Conservation (phyloP, 768 basidiomycete genomes). For the Tricholoma sp. region DNA sequence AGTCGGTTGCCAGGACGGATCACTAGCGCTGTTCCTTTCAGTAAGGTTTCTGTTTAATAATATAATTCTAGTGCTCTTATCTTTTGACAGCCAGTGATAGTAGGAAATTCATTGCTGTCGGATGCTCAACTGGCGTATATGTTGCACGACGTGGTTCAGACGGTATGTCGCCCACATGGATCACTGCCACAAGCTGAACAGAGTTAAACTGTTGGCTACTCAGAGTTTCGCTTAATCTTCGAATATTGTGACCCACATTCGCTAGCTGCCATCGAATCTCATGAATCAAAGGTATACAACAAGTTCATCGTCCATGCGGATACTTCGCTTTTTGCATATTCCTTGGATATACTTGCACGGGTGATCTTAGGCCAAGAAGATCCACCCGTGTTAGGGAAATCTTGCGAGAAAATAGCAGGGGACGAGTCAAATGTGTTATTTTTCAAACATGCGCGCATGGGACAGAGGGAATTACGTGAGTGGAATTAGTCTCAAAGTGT, state of each 20-base stretch:
- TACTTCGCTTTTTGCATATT: slow-evolving; percentile 55
- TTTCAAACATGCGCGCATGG: slow-evolving; percentile 50
- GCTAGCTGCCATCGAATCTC: slow-evolving; percentile 50
- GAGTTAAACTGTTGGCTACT: neutral
- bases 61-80: neutral
- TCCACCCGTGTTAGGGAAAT: slow-evolving; percentile 43
- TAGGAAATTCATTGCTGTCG: slow-evolving; percentile 58
- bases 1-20: slow-evolving; percentile 53
- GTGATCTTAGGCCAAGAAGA: slow-evolving; percentile 48
- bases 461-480: slow-evolving; percentile 54
- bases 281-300: slow-evolving; percentile 43
- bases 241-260: slow-evolving; percentile 41
- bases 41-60: slow-evolving; percentile 30
- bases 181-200: neutral
- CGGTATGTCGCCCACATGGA: slow-evolving; percentile 34
- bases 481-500: neutral
- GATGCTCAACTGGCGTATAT: slow-evolving; percentile 68
- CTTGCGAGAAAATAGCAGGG: slow-evolving; percentile 57
- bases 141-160: slow-evolving; percentile 49
- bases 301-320: slow-evolving; percentile 67
- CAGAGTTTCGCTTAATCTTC: slow-evolving; percentile 62
- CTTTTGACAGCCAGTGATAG: slow-evolving; percentile 37
- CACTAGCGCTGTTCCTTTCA: slow-evolving; percentile 54
- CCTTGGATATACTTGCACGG: slow-evolving; percentile 64
- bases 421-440: slow-evolving; percentile 55